Evolutionary conservation across 2,329 filamentous ascomycete genomes (phyloP).

Genomic region (Diplodia seriata): DNA sequence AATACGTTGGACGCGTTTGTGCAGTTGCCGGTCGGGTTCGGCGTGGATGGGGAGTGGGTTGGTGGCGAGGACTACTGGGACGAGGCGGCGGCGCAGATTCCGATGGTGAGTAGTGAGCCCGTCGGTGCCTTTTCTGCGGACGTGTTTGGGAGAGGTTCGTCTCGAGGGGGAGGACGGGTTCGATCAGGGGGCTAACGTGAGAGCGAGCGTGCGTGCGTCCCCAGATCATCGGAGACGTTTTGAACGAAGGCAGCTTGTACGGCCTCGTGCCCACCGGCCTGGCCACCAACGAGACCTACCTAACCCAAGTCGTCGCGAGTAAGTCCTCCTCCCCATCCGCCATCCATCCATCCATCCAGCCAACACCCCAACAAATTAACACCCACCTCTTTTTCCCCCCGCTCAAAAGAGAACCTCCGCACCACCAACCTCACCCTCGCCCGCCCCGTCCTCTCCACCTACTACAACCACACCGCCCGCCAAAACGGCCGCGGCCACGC

Average conservation of each 20-base stretch:
- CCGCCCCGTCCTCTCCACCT: conserved; percentile 15
- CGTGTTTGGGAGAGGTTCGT: too few relatives aligned
- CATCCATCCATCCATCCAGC: too few relatives aligned
- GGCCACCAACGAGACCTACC: conserved; percentile 14
- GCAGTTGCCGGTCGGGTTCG: conserved; percentile 18
- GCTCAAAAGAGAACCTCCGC: conserved; percentile 10
- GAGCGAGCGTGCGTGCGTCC: background rate
- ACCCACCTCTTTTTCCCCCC: too few relatives aligned
- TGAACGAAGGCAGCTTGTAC: conserved; percentile 26
- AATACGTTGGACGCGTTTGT: conserved; percentile 22
- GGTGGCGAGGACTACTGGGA: conserved; percentile 10
- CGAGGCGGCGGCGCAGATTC: conserved; percentile 1
- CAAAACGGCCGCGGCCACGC: conserved; percentile 27
- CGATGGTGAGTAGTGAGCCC: conserved; percentile 15
- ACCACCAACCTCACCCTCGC: conserved; percentile 12
- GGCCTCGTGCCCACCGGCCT: conserved; percentile 2
- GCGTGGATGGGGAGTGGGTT: conserved; percentile 14
- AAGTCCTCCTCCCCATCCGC: too few relatives aligned
- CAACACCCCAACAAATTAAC: too few relatives aligned
- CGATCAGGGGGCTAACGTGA: background rate
- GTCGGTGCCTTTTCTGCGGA: too few relatives aligned
- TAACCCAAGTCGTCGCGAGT: conserved; percentile 7
- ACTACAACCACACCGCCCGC: conserved; percentile 10
- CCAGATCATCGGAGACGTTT: conserved; percentile 10
- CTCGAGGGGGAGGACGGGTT: too few relatives aligned